These are phyloP conservation scores for Macrotyloma uniflorum DNA, from an alignment of 306 rosid species.

Conservation along the genomic window DNA sequence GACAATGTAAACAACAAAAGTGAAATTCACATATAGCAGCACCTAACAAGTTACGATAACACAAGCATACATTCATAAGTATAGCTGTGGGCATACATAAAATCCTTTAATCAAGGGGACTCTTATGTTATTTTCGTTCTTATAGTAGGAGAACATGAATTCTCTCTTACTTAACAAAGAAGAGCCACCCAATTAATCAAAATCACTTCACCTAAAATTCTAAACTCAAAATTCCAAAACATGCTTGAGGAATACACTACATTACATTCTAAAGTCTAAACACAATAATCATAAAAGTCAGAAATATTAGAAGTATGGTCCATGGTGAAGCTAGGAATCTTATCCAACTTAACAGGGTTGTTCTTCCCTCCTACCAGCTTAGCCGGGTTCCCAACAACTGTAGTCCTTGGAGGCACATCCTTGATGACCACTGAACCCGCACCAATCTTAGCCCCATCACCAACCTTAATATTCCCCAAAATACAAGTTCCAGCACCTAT, in stretches of 20 bases:
- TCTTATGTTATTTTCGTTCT: conserved; percentile 15
- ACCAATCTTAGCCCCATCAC: conserved; percentile 88
- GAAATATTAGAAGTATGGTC: conserved; percentile 73
- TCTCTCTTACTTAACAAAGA: conserved; percentile 55
- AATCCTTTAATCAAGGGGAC: neutral
- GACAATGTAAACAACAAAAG: neutral
- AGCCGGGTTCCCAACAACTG: conserved; percentile 92
- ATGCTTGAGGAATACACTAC: neutral
- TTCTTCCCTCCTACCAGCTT: conserved; percentile 84
- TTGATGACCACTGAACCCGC: conserved; percentile 89
- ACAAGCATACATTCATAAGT: neutral
- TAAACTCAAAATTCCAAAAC: neutral
- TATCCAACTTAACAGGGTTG: conserved; percentile 70
- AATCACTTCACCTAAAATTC: neutral
- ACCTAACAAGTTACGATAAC: conserved; percentile 18
- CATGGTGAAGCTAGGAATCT: conserved; percentile 84
- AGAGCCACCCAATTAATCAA: neutral
- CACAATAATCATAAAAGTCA: conserved; percentile 80
- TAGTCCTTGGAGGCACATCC: conserved; percentile 90
- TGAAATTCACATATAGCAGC: neutral
- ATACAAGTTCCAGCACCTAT: conserved; percentile 94
- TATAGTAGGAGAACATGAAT: conserved; percentile 50
- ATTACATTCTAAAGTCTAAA: conserved; percentile 37
- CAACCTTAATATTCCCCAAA: conserved; percentile 76
- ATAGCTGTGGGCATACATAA: conserved; percentile 20